Evolutionary conservation across 2,329 filamentous ascomycete species (phyloP), one percentile per base, ranked within the genome.

Genomic region (Ophioceras dolichostomum): DNA sequence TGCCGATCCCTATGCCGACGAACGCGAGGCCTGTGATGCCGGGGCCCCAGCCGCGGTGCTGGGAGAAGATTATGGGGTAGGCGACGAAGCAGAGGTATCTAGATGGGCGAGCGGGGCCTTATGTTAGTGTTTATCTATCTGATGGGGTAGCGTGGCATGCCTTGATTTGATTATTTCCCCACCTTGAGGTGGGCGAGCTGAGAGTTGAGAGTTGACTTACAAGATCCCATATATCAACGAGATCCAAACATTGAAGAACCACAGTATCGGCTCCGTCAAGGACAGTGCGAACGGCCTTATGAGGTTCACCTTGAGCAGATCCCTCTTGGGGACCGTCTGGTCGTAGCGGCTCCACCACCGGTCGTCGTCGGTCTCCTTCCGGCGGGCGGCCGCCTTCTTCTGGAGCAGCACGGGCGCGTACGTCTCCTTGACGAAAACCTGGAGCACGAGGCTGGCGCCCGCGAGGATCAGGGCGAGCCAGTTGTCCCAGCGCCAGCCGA

Each of bases 401-500:
- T 80, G 73, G 21, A 91, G 61, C 18, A 91, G 68, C 0, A 67
- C 67, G 1, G 84, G 85, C 1, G 76, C 71, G 48, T 93, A 93
- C 0, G 84, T 89, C 58, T 94, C 86, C 43, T 72, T 72, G 34
- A 83, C 64, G 2, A 71, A 63, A 2, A 65, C 51, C 46, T 85
- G 70, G 45, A 79, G 59, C 16, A 69, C 43, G 39, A 78, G 70
- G 0, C 74, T 75, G 1, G 70, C 64, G 1, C 73, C 83, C 0
- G 73, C 71, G 9, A 85, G 66, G 36, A 93, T 88, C 49, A 89
- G 59, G 8, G 79, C 72, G 16, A 91, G 67, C 82, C 84, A 94
- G 50, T 83, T 83, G 27, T 79, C 80, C 85, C 86, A 94, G 21
- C 87, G 64, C 88, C 88, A 95, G 10, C 85, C 86, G 3, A 91